Evolutionary conservation across 179 eudicot species (phyloP), one percentile per base, ranked within the genome.

Genomic region (Pouteria campechiana): DNA sequence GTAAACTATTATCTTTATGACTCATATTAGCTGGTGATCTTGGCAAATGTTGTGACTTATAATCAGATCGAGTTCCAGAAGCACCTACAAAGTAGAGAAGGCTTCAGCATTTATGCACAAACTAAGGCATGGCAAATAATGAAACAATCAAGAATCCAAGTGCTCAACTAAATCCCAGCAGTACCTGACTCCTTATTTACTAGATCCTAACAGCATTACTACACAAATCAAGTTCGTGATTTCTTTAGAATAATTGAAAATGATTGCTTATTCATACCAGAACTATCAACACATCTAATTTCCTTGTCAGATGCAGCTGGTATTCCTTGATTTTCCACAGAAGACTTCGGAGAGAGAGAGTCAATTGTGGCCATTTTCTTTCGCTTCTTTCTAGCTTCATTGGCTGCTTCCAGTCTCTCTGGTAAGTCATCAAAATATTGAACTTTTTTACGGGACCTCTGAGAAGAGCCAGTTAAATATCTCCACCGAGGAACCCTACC

Each of bases 381-480:
- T 32, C 64, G 76, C 60, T 70, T 82, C 72, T 70, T 79, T 42
- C 36, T 30, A 32, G 52, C 47, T 46, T 72, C 82, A 61, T 58
- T 77, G 57, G 23, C 57, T 46, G 3, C 44, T 17, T 60, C 65
- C 18, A 61, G 22, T 17, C 65, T 28, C 32, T 30, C 31, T 24
- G 59, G 45, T 20, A 63, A 23, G 6, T 42, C 64, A 30, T 55
- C 70, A 60, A 48, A 55, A 64, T 76, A 52, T 22, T 63, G 66
- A 50, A 61, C 79, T 40, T 85, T 74, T 59, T 86, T 86, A 64
- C 98, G 72, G 51, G 57, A 80, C 58, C 98, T 71, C 46, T 67
- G 86, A 46, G 70, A 42, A 49, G 61, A 54, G 5, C 60, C 55
- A 33, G 74, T 45, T 25, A 63, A 52, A 79, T 60, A 67, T 63